Base-by-base conservation (phyloP, 192 early-diverging fungal genomes). In the Coemansia sp. region DNA sequence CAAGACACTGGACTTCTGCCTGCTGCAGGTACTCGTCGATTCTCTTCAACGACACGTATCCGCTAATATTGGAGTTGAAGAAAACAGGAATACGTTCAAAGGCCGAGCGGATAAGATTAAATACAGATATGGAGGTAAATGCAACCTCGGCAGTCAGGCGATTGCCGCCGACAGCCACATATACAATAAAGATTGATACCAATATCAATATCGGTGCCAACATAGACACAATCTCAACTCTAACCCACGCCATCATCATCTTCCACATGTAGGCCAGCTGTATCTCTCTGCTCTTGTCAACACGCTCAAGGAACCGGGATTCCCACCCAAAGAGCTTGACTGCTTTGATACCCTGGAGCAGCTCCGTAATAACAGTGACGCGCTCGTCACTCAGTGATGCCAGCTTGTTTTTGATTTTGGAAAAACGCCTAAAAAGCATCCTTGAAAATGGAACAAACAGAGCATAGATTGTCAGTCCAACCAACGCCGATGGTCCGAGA, bases 291-390 rank as follows among this genome's bases (percentile, higher is more conserved):
- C 83, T 80, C 9, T 66, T 78, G 4, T 81, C 76, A 12, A 96
- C 80, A 30, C 85, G 82, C 25, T 83, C 76, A 45, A 86, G 62
- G 60, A 98, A 93, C 49, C 82, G 80, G 30, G 78, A 59, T 69
- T 92, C 87, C 91, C 91, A 93, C 21, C 87, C 89, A 78, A 92
- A 91, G 47, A 97, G 86, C 66, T 98, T 98, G 56, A 98, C 85
- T 21, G 96, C 90, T 21, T 92, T 83, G 40, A 98, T 96, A 27
- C 92, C 94, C 72, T 91, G 81, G 37, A 95, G 76, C 58, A 92
- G 78, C 73, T 98, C 93, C 33, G 91, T 94, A 42, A 91, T 83
- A 57, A 85, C 78, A 12, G 86, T 84, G 30, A 96, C 74, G 19
- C 94, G 84, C 63, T 89, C 85, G 64, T 96, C 94, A 45, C 80